A percentile compares a stretch with the other conserved stretches of the same genome.
Evolutionary conservation across 768 basidiomycete species (phyloP).

Genomic region (Tubosaeta sp.): DNA sequence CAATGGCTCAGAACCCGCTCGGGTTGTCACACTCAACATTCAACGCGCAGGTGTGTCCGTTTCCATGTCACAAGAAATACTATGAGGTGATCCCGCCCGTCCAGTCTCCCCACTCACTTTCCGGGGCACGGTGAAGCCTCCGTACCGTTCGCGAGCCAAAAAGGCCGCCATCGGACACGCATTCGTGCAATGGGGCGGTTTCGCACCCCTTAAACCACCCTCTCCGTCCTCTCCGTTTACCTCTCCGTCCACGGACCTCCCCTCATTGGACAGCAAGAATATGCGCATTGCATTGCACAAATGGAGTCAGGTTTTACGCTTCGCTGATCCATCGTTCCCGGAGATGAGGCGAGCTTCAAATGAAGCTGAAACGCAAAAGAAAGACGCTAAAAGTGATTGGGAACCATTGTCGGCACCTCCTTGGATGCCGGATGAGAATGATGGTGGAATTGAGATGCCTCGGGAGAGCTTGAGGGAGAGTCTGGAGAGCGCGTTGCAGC

Average conservation of each 20-base stretch:
- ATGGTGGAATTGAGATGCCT: conserved; percentile 1
- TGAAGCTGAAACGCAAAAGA: conserved; percentile 3
- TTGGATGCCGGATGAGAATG: neutral
- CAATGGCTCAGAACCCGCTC: conserved; percentile 1
- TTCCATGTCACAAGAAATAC: neutral
- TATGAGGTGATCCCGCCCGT: neutral
- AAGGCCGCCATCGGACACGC: conserved; percentile 27
- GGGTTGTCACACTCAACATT: conserved; percentile 13
- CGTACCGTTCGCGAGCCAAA: conserved; percentile 27
- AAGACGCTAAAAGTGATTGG: conserved; percentile 13
- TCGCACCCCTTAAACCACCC: conserved; percentile 28
- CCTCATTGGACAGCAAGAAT: conserved; percentile 17
- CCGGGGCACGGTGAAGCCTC: conserved; percentile 20
- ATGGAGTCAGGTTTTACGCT: conserved; percentile 31
- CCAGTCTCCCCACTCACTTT: conserved; percentile 20
- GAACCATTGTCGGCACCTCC: conserved; percentile 23
- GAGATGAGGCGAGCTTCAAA: conserved; percentile 18
- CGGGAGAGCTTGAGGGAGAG: conserved; percentile 21
- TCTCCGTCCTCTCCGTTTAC: conserved; percentile 27
- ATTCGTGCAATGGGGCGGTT: conserved; percentile 32
- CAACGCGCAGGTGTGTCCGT: conserved; percentile 24
- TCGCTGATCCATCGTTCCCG: conserved; percentile 30
- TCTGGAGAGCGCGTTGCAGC: conserved; percentile 19
- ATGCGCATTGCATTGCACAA: conserved; percentile 33
- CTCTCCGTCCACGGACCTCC: conserved; percentile 10